phyloP scores from a whole-genome alignment of 306 rosid species.

The Cajanus cajan region DNA sequence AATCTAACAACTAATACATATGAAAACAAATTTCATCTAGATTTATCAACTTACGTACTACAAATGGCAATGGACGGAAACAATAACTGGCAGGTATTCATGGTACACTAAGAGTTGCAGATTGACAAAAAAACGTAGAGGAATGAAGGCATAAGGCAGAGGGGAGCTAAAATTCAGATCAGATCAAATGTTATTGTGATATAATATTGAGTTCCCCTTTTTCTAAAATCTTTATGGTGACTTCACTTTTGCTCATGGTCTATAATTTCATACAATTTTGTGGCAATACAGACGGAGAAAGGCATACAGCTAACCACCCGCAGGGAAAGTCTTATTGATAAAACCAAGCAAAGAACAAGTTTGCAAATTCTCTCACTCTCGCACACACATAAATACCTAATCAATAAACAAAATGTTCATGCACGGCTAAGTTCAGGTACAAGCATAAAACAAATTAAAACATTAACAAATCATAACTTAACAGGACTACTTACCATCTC shows the following conservation, averaged over 20 bases:
- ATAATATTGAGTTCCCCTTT: background rate
- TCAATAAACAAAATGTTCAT: background rate
- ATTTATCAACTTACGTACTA: background rate
- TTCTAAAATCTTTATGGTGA: background rate
- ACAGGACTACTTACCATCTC: constrained; percentile 72
- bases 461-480: constrained; percentile 4
- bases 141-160: constrained; percentile 3
- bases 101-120: background rate
- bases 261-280: constrained; percentile 8
- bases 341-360: constrained; percentile 7
- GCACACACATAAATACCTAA: background rate
- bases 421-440: background rate
- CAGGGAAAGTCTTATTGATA: background rate
- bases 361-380: background rate
- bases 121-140: background rate
- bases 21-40: constrained; percentile 4
- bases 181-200: background rate
- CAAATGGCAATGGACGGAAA: constrained; percentile 5
- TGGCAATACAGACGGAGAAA: background rate
- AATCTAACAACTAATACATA: background rate
- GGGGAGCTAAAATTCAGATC: background rate
- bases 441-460: constrained; percentile 29
- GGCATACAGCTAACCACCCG: background rate
- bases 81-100: background rate
- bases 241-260: background rate